phyloP scores from a whole-genome alignment of 2,329 filamentous ascomycete species.

The Phyllachora maydis region DNA sequence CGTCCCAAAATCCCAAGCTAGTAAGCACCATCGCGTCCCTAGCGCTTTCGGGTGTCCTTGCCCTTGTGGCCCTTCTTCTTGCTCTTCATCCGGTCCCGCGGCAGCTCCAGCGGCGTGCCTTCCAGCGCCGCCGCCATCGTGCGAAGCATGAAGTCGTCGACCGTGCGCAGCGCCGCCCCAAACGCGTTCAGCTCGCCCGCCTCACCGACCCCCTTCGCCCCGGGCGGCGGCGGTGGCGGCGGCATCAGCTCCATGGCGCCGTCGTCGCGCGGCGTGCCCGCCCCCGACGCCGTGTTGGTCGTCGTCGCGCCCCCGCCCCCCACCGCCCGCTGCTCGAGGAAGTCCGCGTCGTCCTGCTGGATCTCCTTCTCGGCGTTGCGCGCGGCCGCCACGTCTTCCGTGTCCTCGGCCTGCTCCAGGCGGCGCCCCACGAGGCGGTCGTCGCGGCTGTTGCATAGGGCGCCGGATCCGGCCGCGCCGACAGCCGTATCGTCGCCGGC shows the following conservation, averaged over 20 bases:
- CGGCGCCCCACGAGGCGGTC: slow-evolving; percentile 45
- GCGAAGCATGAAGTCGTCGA: slow-evolving; percentile 58
- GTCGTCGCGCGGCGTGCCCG: slow-evolving; percentile 26
- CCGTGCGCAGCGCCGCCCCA: slow-evolving; percentile 33
- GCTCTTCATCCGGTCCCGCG: slow-evolving; percentile 41
- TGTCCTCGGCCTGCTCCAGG: slow-evolving; percentile 79
- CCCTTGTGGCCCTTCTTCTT: slow-evolving; percentile 40
- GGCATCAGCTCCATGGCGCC: too few relatives aligned
- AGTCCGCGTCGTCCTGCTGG: slow-evolving; percentile 69
- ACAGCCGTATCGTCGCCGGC: too few relatives aligned
- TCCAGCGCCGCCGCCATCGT: slow-evolving; percentile 44
- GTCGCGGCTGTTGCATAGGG: too few relatives aligned
- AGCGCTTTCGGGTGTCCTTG: slow-evolving; percentile 33
- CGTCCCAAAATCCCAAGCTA: too few relatives aligned
- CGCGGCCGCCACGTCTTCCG: slow-evolving; percentile 77
- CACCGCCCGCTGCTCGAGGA: slow-evolving; percentile 39
- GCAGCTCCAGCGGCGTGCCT: slow-evolving; percentile 37
- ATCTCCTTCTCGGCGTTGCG: slow-evolving; percentile 78
- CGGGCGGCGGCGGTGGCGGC: slow-evolving; percentile 6
- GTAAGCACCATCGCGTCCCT: too few relatives aligned
- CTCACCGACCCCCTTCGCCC: too few relatives aligned
- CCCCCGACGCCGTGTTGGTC: too few relatives aligned
- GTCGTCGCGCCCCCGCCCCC: slow-evolving; percentile 9
- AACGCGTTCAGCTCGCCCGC: slow-evolving; percentile 32
- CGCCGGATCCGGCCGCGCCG: too few relatives aligned